Percentiles rank a stretch among this genome's conserved stretches.
Evolutionary conservation across 257 asterid species (phyloP).

Genomic region (Nicotiana tabacum): DNA sequence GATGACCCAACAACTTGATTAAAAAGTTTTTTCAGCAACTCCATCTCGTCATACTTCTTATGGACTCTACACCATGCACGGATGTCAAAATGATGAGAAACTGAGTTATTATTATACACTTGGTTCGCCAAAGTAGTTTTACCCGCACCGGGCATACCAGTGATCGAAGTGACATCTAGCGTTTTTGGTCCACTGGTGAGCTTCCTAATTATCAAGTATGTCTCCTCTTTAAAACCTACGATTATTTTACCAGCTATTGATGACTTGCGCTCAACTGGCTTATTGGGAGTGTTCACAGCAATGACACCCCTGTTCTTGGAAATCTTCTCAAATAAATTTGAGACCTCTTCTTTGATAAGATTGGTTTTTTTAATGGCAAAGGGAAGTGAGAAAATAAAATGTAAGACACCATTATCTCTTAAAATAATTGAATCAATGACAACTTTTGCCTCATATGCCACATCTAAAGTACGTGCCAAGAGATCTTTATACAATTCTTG

Average conservation of each 20-base stretch:
- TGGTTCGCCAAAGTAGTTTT: background rate
- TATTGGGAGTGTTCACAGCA: background rate
- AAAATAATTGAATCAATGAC: background rate
- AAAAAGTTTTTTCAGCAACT: background rate
- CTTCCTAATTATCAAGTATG: background rate
- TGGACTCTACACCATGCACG: constrained; percentile 9
- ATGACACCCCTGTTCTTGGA: background rate
- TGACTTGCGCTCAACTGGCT: background rate
- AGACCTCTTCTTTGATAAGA: background rate
- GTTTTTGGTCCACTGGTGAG: background rate
- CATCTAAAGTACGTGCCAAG: background rate
- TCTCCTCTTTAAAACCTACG: constrained; percentile 9
- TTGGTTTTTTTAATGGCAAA: background rate
- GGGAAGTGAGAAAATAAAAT: background rate
- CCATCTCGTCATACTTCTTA: background rate
- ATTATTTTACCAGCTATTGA: background rate
- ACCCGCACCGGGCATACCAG: background rate
- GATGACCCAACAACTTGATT: background rate
- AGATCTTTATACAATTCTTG: background rate
- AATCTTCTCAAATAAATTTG: background rate
- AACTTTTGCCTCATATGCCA: background rate
- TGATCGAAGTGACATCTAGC: background rate
- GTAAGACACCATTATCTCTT: background rate
- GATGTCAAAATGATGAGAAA: background rate
- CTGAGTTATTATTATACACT: background rate